phyloP scores from a whole-genome alignment of 2,329 filamentous ascomycete species.

The Akanthomyces dipterigenus region DNA sequence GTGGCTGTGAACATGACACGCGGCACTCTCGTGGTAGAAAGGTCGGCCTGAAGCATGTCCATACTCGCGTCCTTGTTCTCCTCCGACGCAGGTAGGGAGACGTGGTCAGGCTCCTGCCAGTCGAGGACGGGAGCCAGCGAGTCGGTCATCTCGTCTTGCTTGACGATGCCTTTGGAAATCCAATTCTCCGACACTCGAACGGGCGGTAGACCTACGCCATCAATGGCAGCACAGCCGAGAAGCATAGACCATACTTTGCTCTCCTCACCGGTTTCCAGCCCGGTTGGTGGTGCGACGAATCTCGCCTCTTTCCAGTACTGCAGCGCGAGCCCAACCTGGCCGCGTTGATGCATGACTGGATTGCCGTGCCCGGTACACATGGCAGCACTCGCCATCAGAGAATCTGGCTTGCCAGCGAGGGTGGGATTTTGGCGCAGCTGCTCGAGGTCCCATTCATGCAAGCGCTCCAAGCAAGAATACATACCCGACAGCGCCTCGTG shows the following conservation, averaged over 20 bases:
- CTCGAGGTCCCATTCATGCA: slow-evolving; percentile 66
- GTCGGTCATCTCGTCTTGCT: slow-evolving; percentile 38
- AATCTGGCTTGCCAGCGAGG: slow-evolving; percentile 38
- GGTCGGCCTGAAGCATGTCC: slow-evolving; percentile 42
- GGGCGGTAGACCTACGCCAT: slow-evolving; percentile 44
- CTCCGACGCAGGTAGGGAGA: slow-evolving; percentile 44
- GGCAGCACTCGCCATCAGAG: slow-evolving; percentile 47
- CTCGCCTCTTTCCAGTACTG: slow-evolving; percentile 71
- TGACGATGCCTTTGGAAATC: slow-evolving; percentile 63
- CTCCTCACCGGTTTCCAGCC: slow-evolving; percentile 30
- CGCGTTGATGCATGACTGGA: slow-evolving; percentile 63
- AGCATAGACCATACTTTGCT: slow-evolving; percentile 59
- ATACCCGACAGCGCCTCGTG: slow-evolving; percentile 71
- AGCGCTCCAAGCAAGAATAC: slow-evolving; percentile 59
- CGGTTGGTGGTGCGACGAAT: slow-evolving; percentile 32
- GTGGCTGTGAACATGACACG: slow-evolving; percentile 69
- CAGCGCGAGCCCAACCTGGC: slow-evolving; percentile 60
- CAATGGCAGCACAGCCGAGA: slow-evolving; percentile 54
- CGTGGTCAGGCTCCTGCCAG: slow-evolving; percentile 67
- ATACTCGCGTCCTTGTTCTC: slow-evolving; percentile 44
- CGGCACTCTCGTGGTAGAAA: slow-evolving; percentile 48
- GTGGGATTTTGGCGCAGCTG: slow-evolving; percentile 44
- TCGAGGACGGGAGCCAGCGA: slow-evolving; percentile 46
- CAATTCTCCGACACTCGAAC: slow-evolving; percentile 67
- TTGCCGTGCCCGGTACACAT: slow-evolving; percentile 65